A percentile compares a stretch with the other conserved stretches of the same genome.
Conservation (phyloP, 495 filamentous ascomycete genomes). For the Aspergillus panamensis region DNA sequence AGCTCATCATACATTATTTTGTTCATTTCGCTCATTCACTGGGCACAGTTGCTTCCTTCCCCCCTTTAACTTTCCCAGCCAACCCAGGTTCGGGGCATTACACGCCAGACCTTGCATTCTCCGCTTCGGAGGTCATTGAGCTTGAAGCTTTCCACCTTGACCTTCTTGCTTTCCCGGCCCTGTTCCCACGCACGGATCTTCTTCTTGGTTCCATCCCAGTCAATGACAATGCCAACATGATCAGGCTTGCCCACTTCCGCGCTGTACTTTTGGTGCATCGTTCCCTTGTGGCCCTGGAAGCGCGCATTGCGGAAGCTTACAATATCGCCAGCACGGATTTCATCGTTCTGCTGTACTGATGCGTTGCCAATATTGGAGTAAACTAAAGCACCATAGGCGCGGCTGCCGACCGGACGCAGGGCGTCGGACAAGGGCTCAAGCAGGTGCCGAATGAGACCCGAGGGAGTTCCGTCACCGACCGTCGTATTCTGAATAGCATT, state of each 20-base stretch:
- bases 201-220: slow-evolving; percentile 99
- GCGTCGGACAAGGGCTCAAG: slow-evolving; percentile 68
- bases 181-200: slow-evolving; percentile 96
- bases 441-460: slow-evolving; percentile 72
- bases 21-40: slow-evolving; percentile 1
- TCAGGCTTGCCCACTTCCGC: slow-evolving; percentile 87
- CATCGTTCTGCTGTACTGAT: slow-evolving; percentile 80
- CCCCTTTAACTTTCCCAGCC: slow-evolving; percentile 64
- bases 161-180: slow-evolving; percentile 89
- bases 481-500: slow-evolving; percentile 67
- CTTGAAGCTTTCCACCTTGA: slow-evolving; percentile 90
- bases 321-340: slow-evolving; percentile 92
- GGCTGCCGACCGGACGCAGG: slow-evolving; percentile 75
- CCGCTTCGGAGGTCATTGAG: slow-evolving; percentile 87
- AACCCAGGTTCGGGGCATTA: slow-evolving; percentile 88
- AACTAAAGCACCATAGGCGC: slow-evolving; percentile 86
- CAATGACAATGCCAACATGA: slow-evolving; percentile 92
- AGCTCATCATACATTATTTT: slow-evolving; percentile 16
- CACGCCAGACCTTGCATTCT: slow-evolving; percentile 96
- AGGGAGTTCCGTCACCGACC: slow-evolving; percentile 79
- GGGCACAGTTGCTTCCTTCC: background rate
- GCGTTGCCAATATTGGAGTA: slow-evolving; percentile 95
- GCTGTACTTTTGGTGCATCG: slow-evolving; percentile 91
- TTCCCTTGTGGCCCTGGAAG: slow-evolving; percentile 92
- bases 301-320: slow-evolving; percentile 89